Conservation (phyloP, 352 stramenopile species). For the Phytophthora hibernalis region DNA sequence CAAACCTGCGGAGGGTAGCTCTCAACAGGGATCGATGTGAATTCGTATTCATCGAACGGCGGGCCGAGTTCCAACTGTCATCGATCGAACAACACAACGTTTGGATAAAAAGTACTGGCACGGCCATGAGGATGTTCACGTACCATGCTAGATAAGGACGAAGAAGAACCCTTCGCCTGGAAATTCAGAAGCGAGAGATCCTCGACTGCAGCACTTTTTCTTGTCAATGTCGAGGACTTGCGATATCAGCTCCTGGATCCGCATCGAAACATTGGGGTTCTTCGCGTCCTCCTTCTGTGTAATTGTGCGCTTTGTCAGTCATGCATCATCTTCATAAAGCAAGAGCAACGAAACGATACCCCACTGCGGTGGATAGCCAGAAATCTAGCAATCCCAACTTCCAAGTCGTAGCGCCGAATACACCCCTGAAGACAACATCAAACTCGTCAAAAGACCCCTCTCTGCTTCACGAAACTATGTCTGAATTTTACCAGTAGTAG, state of each 20-base stretch:
- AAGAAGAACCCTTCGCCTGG: conserved; percentile 57
- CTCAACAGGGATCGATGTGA: conserved; percentile 76
- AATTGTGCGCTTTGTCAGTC: neutral
- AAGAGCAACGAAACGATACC: conserved; percentile 25
- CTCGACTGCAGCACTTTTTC: conserved; percentile 65
- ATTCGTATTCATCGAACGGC: conserved; percentile 68
- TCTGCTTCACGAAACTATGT: too few species aligned
- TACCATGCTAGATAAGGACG: conserved; percentile 52
- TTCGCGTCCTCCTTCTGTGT: conserved; percentile 61
- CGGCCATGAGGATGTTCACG: neutral
- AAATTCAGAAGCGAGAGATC: conserved; percentile 80
- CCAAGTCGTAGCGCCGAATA: conserved; percentile 73
- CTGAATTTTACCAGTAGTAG: conserved; percentile 50
- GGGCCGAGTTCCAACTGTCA: conserved; percentile 70
- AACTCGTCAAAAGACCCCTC: too few species aligned
- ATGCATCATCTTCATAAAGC: too few species aligned
- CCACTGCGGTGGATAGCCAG: conserved; percentile 64
- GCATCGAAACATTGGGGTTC: conserved; percentile 61
- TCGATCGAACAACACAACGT: neutral
- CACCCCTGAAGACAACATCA: conserved; percentile 45
- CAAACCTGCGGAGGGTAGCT: conserved; percentile 76
- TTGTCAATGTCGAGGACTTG: conserved; percentile 76
- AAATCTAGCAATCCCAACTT: conserved; percentile 78
- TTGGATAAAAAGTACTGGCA: neutral
- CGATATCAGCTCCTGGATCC: conserved; percentile 72